Evolutionary conservation across 176 grass and related monocot genomes (phyloP), one percentile per base, ranked within the genome.

Genomic region (Ananas comosus): DNA sequence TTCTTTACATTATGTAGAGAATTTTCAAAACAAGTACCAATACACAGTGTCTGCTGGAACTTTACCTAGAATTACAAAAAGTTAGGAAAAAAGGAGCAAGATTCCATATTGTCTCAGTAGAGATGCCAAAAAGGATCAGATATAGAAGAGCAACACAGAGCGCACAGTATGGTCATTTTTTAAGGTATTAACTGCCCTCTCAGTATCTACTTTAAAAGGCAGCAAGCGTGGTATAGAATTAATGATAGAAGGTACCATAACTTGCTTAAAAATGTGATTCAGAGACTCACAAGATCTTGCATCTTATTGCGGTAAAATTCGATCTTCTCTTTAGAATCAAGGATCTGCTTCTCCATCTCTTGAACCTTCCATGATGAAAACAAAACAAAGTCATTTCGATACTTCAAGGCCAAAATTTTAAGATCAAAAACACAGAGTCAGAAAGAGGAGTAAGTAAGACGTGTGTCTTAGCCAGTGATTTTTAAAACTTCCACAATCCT

Each of bases 281-380:
- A 14, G 14, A 69, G 52, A 77, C 93, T 91, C 82, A 99, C 95
- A 85, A 99, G 95, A 78, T 99, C 95, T 70, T 99, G 95, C 95
- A 99, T 99, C 73, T 84, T 91, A 49, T 81, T 88, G 77, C 95
- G 86, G 63, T 90, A 99, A 71, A 79, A 93, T 71, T 90, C 95
- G 27, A 99, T 63, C 77, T 99, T 99, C 76, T 99, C 95, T 85
- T 72, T 93, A 22, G 95, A 99, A 80, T 99, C 90, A 51, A 99
- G 78, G 64, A 99, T 77, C 63, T 80, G 87, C 70, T 99, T 99
- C 82, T 93, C 87, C 70, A 84, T 67, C 77, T 87, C 74, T 69
- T 57, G 51, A 81, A 85, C 84, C 93, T 97, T 82, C 14, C 75
- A 81, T 51, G 63, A 71, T 73, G 74, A 49, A 72, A 64, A 67